These are phyloP conservation scores for Alnus rubra DNA, from an alignment of 306 rosid species.

Conservation along the genomic window DNA sequence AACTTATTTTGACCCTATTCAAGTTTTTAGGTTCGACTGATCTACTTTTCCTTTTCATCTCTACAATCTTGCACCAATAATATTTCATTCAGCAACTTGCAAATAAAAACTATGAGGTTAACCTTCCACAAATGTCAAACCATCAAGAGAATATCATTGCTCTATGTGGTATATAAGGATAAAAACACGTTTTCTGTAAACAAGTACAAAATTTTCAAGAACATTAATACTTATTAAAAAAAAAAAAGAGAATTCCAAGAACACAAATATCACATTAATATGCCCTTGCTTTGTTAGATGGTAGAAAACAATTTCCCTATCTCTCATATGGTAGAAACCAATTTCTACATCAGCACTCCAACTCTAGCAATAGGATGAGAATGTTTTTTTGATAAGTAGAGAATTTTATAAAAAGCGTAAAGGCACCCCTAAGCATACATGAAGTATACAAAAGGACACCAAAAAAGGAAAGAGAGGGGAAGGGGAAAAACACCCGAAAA, in stretches of 20 bases:
- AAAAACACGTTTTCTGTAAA: not conserved
- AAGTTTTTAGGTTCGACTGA: not conserved
- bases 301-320: not conserved
- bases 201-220: not conserved
- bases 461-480: too few relatives aligned
- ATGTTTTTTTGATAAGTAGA: too few relatives aligned
- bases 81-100: not conserved
- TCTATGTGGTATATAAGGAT: not conserved
- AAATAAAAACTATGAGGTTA: too few relatives aligned
- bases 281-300: not conserved
- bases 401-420: too few relatives aligned
- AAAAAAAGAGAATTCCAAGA: not conserved
- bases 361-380: not conserved
- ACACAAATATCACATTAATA: not conserved
- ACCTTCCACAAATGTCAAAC: too few relatives aligned
- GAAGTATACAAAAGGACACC: too few relatives aligned
- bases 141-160: not conserved
- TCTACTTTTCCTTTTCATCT: not conserved
- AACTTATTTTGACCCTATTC: not conserved
- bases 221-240: not conserved
- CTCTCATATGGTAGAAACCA: not conserved
- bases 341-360: not conserved
- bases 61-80: not conserved
- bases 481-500: too few relatives aligned
- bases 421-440: too few relatives aligned